These are phyloP conservation scores for Euphrasia confusa DNA, from an alignment of 257 asterid genomes.

Conservation along the genomic window DNA sequence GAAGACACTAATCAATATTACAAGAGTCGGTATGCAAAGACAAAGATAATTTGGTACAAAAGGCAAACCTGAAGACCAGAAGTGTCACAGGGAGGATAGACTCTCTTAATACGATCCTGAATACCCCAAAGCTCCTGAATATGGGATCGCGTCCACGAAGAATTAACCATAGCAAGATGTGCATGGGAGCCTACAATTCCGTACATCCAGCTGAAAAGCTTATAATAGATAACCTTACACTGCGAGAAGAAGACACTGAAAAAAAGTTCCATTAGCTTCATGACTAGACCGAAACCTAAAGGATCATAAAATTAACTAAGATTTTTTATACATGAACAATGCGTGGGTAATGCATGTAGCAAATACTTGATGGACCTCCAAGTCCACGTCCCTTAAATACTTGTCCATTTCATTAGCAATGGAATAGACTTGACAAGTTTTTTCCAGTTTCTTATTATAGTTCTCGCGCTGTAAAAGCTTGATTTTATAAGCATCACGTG, in stretches of 20 bases:
- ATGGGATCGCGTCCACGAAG: constrained; percentile 92
- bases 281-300: background rate
- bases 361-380: no score
- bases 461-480: no score
- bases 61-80: constrained; percentile 75
- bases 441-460: no score
- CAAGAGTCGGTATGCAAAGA: no score
- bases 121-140: constrained; percentile 89
- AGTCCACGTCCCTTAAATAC: no score
- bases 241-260: constrained; percentile 55
- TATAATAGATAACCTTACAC: constrained; percentile 70
- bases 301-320: background rate
- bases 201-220: constrained; percentile 79
- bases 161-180: constrained; percentile 88
- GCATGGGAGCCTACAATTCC: constrained; percentile 78
- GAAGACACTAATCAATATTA: no score
- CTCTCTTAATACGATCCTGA: constrained; percentile 59
- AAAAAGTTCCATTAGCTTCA: constrained; percentile 30
- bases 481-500: background rate
- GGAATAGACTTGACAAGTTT: no score
- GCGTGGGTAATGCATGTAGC: no score
- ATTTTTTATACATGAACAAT: no score
- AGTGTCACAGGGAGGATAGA: constrained; percentile 96
- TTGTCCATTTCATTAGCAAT: no score
- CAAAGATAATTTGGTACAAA: background rate